phyloP scores from a whole-genome alignment of 495 filamentous ascomycete species.

The Penicillium daleae region DNA sequence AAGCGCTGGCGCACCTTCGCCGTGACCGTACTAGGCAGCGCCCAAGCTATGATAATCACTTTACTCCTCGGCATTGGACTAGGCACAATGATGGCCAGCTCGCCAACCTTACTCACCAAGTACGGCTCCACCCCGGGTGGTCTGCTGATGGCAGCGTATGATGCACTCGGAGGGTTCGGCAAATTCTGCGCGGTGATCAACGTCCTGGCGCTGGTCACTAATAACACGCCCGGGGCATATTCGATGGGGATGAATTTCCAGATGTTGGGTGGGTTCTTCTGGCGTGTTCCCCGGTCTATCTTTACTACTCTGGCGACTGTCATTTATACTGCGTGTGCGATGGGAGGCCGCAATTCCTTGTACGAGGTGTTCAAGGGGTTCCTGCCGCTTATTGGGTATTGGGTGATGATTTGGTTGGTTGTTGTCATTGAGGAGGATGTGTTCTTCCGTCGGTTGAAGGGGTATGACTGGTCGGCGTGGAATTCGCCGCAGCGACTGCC shows the following conservation, averaged over 20 bases:
- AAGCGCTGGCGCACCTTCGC: slow-evolving; percentile 47
- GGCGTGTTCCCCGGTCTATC: slow-evolving; percentile 69
- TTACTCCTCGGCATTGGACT: slow-evolving; percentile 75
- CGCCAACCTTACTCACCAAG: slow-evolving; percentile 55
- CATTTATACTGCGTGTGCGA: slow-evolving; percentile 50
- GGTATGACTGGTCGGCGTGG: slow-evolving; percentile 55
- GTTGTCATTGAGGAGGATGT: slow-evolving; percentile 50
- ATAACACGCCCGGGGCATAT: slow-evolving; percentile 71
- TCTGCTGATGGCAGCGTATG: slow-evolving; percentile 67
- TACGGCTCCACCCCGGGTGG: slow-evolving; percentile 64
- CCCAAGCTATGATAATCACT: slow-evolving; percentile 56
- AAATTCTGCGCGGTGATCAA: slow-evolving; percentile 71
- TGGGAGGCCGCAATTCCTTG: slow-evolving; percentile 53
- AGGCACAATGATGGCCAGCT: slow-evolving; percentile 58
- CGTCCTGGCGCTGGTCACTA: slow-evolving; percentile 69
- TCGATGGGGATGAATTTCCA: slow-evolving; percentile 76
- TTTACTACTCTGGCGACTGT: slow-evolving; percentile 54
- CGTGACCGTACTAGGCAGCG: slow-evolving; percentile 54
- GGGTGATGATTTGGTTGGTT: slow-evolving; percentile 51
- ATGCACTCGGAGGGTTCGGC: slow-evolving; percentile 65
- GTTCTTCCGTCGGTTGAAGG: slow-evolving; percentile 40
- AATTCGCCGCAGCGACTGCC: slow-evolving; percentile 45
- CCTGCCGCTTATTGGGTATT: slow-evolving; percentile 55
- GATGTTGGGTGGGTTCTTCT: slow-evolving; percentile 64
- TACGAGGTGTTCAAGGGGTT: slow-evolving; percentile 54